Base-by-base conservation (phyloP, 331 rosid genomes). In the Saraca asoca region DNA sequence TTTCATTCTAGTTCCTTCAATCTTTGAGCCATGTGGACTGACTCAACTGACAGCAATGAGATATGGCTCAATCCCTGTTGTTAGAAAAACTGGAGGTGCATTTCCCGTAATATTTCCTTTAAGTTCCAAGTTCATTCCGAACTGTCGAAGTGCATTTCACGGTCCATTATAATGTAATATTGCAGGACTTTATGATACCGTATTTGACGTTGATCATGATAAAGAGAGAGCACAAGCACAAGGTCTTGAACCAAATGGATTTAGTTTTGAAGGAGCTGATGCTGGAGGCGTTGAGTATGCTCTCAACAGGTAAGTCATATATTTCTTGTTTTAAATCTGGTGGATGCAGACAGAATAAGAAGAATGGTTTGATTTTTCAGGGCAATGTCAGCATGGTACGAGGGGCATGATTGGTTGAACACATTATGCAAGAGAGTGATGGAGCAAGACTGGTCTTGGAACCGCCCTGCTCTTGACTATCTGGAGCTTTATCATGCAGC, bases 371-470 rank as follows among this genome's bases (percentile, higher is more conserved):
- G n/a, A 41, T 67, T 74, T 78, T 79, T 45, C 85, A 91, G 97
- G 83, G 97, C 95, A 59, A 80, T 91, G 65, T 64, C 87, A 0
- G 83, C 86, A 9, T 88, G 93, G 93, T 88, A 77, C 33, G 76
- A 75, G 0, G 53, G 69, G 50, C 89, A 86, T 54, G 83, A 64
- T 29, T 80, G 91, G 95, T 91, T 88, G 50, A 72, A 86, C 76
- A 52, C 48, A 8, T 66, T 88, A 71, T 86, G 95, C 91, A 85
- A 91, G 81, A 77, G 63, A 13, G 88, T 81, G 62, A 88, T 88
- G 97, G 88, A 88, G 77, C 97, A 85, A 79, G 95, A 91, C 66
- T 91, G 95, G 97, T 91, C 97, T 55, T 91, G 95, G 97, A 88
- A 91, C 44, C 78, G 87, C 15, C 97, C 97, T 12, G 89, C 97